Conservation (phyloP, 371 early-diverging fungal genomes). For the Mortierella sp. region DNA sequence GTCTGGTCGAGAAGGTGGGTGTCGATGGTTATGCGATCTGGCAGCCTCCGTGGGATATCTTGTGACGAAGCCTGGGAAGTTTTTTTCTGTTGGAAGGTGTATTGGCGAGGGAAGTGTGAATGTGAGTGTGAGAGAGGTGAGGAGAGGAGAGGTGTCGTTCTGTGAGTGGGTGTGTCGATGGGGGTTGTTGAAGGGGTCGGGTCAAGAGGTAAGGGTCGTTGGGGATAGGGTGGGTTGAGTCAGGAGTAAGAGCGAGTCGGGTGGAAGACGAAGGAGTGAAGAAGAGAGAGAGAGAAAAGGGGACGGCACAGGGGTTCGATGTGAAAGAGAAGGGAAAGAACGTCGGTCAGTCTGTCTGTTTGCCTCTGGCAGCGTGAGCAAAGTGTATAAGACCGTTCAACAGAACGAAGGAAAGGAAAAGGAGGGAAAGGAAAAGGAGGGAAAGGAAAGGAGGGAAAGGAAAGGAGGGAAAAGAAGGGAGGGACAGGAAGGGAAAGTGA, state of each 20-base stretch:
- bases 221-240: background rate
- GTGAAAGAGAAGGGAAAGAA: too few species aligned
- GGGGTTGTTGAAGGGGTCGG: background rate
- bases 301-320: background rate
- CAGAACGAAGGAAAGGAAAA: too few species aligned
- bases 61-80: background rate
- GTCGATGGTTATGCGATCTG: background rate
- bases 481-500: background rate
- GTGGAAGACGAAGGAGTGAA: background rate
- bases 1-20: background rate
- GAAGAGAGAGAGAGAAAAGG: background rate
- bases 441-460: background rate
- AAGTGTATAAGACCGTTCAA: too few species aligned
- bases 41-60: constrained; percentile 5
- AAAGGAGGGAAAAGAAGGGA: background rate
- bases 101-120: background rate
- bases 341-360: too few species aligned
- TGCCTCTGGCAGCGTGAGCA: background rate
- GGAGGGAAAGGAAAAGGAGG: background rate
- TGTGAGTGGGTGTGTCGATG: background rate
- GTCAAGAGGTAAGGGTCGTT: background rate
- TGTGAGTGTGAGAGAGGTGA: background rate
- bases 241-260: background rate
- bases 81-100: background rate
- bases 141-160: constrained; percentile 9